These are phyloP conservation scores for Lepidium didymum DNA, from an alignment of 345 rosid genomes.

Conservation along the genomic window DNA sequence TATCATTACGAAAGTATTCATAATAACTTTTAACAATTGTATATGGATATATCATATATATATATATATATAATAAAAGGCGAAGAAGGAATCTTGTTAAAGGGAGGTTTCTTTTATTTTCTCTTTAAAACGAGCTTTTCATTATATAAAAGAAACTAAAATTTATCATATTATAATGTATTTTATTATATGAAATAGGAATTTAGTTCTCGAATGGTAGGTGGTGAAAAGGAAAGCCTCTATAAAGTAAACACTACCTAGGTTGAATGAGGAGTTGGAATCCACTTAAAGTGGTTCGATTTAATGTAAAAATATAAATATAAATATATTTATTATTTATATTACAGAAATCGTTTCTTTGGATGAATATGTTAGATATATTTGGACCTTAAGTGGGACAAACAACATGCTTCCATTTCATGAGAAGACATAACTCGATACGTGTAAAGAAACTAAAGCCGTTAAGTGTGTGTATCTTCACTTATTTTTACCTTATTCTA, in stretches of 20 bases:
- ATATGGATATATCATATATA: neutral
- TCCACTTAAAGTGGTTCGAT: constrained; percentile 61
- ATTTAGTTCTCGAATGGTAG: constrained; percentile 59
- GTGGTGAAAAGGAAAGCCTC: constrained; percentile 90
- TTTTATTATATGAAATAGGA: constrained; percentile 4
- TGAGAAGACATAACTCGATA: constrained; percentile 33
- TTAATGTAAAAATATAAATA: constrained; percentile 15
- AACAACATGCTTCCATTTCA: constrained; percentile 50
- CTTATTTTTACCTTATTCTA: neutral
- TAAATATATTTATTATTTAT: neutral
- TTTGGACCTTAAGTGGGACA: constrained; percentile 48
- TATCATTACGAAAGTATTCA: neutral
- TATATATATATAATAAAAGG: constrained; percentile 13
- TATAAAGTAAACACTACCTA: constrained; percentile 36
- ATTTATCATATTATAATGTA: neutral
- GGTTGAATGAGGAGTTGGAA: constrained; percentile 92
- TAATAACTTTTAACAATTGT: neutral
- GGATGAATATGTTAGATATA: constrained; percentile 19
- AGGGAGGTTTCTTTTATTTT: constrained; percentile 49
- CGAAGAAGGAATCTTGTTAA: constrained; percentile 34
- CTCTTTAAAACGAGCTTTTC: constrained; percentile 1
- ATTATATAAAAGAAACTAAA: constrained; percentile 4
- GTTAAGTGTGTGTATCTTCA: constrained; percentile 31
- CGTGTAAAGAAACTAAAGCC: constrained; percentile 61
- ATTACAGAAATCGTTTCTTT: constrained; percentile 7